Conservation (phyloP, 2,329 filamentous ascomycete species). For the Claviceps capensis region DNA sequence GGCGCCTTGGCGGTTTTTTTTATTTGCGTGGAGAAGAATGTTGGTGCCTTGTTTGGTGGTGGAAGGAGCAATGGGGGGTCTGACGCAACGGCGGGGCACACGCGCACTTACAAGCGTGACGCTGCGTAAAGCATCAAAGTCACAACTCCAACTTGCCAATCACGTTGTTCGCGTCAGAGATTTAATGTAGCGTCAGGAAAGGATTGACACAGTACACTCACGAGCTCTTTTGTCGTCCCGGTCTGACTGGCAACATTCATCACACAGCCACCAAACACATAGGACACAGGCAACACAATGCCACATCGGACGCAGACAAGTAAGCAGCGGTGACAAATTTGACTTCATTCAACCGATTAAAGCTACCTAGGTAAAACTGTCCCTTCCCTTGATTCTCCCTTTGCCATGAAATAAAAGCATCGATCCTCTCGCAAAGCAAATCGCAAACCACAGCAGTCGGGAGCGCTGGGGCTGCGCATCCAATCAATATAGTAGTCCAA, state of each 20-base stretch:
- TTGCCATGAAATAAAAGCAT: not conserved
- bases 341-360: constrained; percentile 1
- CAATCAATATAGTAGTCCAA: not conserved
- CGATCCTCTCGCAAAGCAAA: not conserved
- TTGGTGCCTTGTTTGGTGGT: not conserved
- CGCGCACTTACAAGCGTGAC: not conserved
- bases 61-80: not conserved
- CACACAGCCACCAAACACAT: not conserved
- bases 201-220: too few relatives aligned
- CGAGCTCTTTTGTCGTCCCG: not conserved
- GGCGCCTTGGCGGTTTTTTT: too few relatives aligned
- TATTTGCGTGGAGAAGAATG: not conserved
- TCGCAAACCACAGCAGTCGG: not conserved
- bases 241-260: not conserved
- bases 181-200: not conserved
- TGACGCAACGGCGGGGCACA: not conserved
- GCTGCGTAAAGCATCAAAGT: not conserved
- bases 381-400: not conserved
- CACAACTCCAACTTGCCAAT: not conserved
- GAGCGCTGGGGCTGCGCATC: not conserved
- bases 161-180: not conserved
- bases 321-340: not conserved
- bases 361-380: constrained; percentile 4
- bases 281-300: not conserved
- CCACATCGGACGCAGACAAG: not conserved